Conservation (phyloP, 1,284 basidiomycete species). For the Athelia sp. region DNA sequence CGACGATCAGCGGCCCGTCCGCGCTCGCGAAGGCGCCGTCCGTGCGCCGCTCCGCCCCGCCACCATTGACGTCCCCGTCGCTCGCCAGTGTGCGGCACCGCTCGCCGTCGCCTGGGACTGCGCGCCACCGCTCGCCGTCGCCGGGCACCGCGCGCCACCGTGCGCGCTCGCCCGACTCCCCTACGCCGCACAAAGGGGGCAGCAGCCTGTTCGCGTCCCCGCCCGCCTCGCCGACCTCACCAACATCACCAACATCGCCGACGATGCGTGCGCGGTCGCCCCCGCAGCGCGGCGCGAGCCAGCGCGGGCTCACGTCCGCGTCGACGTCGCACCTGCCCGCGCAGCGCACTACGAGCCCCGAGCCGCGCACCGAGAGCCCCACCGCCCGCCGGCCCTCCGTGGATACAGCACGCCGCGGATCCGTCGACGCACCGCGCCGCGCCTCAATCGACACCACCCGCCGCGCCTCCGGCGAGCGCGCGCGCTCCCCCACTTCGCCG, state of each 20-base stretch:
- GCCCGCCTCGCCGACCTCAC: not conserved
- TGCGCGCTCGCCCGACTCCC: not conserved
- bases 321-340: slow-evolving; percentile 27
- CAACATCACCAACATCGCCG: not conserved
- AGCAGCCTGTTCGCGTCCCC: not conserved
- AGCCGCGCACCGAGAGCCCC: slow-evolving; percentile 17
- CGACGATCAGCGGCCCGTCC: slow-evolving; percentile 36
- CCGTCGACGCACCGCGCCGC: slow-evolving; percentile 22
- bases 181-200: not conserved
- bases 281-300: slow-evolving; percentile 16
- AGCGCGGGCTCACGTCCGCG: slow-evolving; percentile 27
- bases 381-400: slow-evolving; percentile 27
- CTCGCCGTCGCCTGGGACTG: slow-evolving; percentile 18
- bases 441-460: slow-evolving; percentile 17
- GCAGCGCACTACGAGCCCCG: slow-evolving; percentile 10
- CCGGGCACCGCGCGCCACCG: slow-evolving; percentile 18
- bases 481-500: slow-evolving; percentile 35
- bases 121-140: slow-evolving; percentile 20
- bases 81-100: no score
- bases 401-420: slow-evolving; percentile 22
- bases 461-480: slow-evolving; percentile 12
- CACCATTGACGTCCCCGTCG: slow-evolving; percentile 30
- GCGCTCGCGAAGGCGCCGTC: slow-evolving; percentile 23
- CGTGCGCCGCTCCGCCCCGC: slow-evolving; percentile 33
- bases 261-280: not conserved